These are phyloP conservation scores for Aegilops bicornis DNA, from an alignment of 176 grass and related monocot species.

Conservation along the genomic window DNA sequence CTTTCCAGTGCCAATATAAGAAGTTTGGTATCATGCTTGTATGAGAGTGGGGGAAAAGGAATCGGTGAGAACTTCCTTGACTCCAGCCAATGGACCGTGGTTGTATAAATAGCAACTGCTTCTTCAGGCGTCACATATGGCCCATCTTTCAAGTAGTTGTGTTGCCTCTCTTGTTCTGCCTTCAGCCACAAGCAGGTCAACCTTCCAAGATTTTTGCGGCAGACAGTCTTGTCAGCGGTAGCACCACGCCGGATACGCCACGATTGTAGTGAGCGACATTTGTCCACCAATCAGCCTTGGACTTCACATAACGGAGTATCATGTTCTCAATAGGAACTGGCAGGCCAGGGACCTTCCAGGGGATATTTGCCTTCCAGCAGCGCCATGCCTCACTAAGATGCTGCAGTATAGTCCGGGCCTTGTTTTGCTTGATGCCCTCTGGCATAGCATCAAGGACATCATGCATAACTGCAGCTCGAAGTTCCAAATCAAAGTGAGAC, in stretches of 20 bases:
- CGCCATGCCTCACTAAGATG: constrained; percentile 99
- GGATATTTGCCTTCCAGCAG: constrained; percentile 99
- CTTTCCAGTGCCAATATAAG: constrained; percentile 93
- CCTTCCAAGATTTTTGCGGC: constrained; percentile 94
- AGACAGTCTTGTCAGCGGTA: constrained; percentile 97
- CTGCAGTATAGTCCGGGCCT: constrained; percentile 90
- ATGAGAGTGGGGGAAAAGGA: constrained; percentile 91
- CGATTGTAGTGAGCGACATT: constrained; percentile 99
- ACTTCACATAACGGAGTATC: constrained; percentile 99
- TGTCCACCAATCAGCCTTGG: constrained; percentile 99
- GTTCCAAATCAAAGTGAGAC: constrained; percentile 96
- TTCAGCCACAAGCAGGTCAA: constrained; percentile 94
- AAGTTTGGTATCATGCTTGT: constrained; percentile 99
- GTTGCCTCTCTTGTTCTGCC: constrained; percentile 96
- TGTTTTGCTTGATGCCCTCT: constrained; percentile 99
- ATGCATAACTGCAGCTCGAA: constrained; percentile 97
- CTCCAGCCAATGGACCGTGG: constrained; percentile 96
- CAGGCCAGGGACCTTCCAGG: constrained; percentile 97
- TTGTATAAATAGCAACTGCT: constrained; percentile 96
- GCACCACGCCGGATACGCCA: constrained; percentile 94
- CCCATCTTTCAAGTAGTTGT: constrained; percentile 99
- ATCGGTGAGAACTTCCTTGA: constrained; percentile 96
- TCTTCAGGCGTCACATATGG: constrained; percentile 99
- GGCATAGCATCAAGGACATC: constrained; percentile 99
- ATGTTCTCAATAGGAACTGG: constrained; percentile 97